Evolutionary conservation across 192 early-diverging fungal species (phyloP).

Genomic region (Coemansia sp.): DNA sequence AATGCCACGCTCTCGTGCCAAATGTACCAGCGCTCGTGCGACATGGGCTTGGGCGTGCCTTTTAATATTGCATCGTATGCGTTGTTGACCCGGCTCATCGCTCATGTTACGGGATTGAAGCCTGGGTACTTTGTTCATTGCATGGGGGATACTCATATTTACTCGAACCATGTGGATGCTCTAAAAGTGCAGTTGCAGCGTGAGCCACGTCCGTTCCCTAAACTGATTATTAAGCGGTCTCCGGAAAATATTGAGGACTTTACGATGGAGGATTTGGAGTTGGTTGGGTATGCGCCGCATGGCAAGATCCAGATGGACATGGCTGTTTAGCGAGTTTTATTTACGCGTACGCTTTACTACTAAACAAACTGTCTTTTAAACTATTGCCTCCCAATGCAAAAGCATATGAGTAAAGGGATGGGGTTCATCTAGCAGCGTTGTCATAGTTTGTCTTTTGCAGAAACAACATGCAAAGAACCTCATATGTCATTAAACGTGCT

Average conservation of each 20-base stretch:
- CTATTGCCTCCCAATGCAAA: no score
- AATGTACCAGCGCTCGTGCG: constrained; percentile 93
- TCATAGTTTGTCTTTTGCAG: no score
- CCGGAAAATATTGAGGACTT: constrained; percentile 70
- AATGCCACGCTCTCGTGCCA: constrained; percentile 78
- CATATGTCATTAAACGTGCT: no score
- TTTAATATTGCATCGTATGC: constrained; percentile 99
- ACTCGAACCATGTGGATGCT: constrained; percentile 86
- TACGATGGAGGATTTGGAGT: constrained; percentile 71
- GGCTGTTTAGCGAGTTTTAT: constrained; percentile 67
- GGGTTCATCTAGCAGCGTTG: no score
- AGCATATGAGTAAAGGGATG: no score
- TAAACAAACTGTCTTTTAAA: no score
- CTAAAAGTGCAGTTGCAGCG: constrained; percentile 76
- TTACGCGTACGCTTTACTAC: no score
- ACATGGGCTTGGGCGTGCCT: constrained; percentile 95
- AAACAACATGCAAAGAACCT: no score
- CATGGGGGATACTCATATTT: constrained; percentile 96
- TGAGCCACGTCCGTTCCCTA: constrained; percentile 80
- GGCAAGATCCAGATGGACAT: constrained; percentile 90
- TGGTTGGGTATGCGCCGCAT: constrained; percentile 84
- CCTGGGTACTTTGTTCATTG: constrained; percentile 88
- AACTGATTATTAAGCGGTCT: constrained; percentile 60
- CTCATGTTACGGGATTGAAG: constrained; percentile 77
- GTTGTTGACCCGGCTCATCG: constrained; percentile 85